Evolutionary conservation across 1,139 yeast genomes (phyloP).

Genomic region (Pneumocystis sp.): DNA sequence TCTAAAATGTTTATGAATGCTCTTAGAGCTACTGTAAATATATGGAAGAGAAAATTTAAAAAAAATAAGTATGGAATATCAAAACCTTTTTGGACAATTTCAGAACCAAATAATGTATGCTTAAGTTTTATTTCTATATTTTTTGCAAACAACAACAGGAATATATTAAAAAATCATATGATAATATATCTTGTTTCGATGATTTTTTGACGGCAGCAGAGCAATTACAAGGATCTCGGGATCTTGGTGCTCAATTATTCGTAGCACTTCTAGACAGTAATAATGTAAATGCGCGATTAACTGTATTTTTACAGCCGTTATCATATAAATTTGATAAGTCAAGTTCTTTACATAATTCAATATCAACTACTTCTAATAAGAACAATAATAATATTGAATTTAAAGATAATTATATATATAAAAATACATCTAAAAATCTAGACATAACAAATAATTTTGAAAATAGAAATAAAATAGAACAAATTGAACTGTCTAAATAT

Average conservation of each 20-base stretch:
- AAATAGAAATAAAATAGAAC: too few species aligned
- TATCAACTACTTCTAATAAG: neutral
- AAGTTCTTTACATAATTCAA: constrained; percentile 3
- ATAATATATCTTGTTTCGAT: constrained; percentile 18
- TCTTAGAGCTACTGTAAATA: constrained; percentile 43
- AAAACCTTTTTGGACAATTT: constrained; percentile 7
- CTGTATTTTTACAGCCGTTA: constrained; percentile 78
- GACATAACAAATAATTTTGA: neutral
- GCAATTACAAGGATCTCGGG: constrained; percentile 53
- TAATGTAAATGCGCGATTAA: constrained; percentile 58
- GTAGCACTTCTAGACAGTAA: constrained; percentile 58
- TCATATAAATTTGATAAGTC: constrained; percentile 44
- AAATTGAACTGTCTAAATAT: neutral
- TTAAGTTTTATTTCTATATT: constrained; percentile 8
- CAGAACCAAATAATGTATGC: constrained; percentile 1
- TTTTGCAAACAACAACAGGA: constrained; percentile 14
- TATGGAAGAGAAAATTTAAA: constrained; percentile 19
- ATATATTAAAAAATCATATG: neutral
- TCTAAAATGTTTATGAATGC: constrained; percentile 67
- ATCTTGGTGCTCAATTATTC: constrained; percentile 76
- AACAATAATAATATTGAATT: constrained; percentile 68
- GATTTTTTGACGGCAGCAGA: constrained; percentile 32
- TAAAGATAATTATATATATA: constrained; percentile 55
- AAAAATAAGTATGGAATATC: constrained; percentile 14
- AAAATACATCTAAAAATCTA: constrained; percentile 4